Conservation (phyloP, 768 basidiomycete genomes). For the Agrocybe praecox region DNA sequence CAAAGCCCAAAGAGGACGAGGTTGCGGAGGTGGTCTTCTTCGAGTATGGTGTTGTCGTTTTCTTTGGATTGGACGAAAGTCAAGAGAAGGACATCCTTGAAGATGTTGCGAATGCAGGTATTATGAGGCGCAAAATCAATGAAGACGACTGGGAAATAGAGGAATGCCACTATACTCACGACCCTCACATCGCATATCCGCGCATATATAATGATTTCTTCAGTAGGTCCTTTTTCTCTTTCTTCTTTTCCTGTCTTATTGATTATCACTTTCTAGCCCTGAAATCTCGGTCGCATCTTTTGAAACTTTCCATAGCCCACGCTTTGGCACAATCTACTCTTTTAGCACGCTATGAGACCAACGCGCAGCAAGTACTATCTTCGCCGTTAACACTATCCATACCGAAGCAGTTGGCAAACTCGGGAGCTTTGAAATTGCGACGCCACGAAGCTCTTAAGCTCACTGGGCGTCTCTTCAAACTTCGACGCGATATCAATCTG, state of each 20-base stretch:
- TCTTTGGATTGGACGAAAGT: slow-evolving; percentile 81
- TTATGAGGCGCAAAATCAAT: slow-evolving; percentile 59
- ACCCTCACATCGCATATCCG: slow-evolving; percentile 81
- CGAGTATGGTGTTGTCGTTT: slow-evolving; percentile 88
- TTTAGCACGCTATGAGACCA: slow-evolving; percentile 84
- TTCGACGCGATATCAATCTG: slow-evolving; percentile 87
- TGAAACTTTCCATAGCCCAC: slow-evolving; percentile 92
- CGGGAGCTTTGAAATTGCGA: slow-evolving; percentile 74
- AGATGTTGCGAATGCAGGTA: slow-evolving; percentile 74
- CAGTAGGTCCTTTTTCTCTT: slow-evolving; percentile 63
- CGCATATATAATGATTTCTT: slow-evolving; percentile 97
- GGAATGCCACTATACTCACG: slow-evolving; percentile 92
- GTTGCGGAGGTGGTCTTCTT: slow-evolving; percentile 81
- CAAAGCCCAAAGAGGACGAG: slow-evolving; percentile 40
- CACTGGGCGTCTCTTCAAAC: slow-evolving; percentile 84
- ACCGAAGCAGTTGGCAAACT: slow-evolving; percentile 78
- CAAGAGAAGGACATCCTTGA: slow-evolving; percentile 86
- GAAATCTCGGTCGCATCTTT: slow-evolving; percentile 87
- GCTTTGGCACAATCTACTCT: slow-evolving; percentile 95
- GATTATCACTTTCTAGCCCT: slow-evolving; percentile 55
- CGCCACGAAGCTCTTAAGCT: slow-evolving; percentile 85
- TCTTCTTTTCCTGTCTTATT: background rate
- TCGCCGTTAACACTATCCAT: slow-evolving; percentile 78
- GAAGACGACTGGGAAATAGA: slow-evolving; percentile 90
- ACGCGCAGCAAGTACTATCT: slow-evolving; percentile 76